Evolutionary conservation across 805 yeast genomes (phyloP).

Genomic region (Scheffersomyces spartinae): DNA sequence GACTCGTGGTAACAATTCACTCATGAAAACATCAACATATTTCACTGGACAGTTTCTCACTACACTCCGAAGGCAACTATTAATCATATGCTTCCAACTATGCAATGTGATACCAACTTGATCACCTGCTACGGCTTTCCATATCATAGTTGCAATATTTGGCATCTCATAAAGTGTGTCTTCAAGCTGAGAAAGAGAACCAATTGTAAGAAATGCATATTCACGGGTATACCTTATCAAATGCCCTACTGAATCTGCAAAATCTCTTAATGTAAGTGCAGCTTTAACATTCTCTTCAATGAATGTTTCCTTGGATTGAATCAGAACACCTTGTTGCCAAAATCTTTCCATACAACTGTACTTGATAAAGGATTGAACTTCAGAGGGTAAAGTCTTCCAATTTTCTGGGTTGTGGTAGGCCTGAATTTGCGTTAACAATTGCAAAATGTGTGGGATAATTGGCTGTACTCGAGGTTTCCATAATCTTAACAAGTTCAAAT

Average conservation of each 20-base stretch:
- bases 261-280: conserved; percentile 85
- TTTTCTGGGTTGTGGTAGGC: conserved; percentile 90
- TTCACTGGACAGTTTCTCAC: conserved; percentile 79
- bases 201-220: conserved; percentile 82
- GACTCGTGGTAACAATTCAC: conserved; percentile 66
- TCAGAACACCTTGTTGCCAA: conserved; percentile 97
- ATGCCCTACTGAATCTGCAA: conserved; percentile 97
- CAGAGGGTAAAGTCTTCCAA: conserved; percentile 79
- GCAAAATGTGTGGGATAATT: conserved; percentile 81
- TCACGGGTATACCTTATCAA: conserved; percentile 91
- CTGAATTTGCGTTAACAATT: conserved; percentile 79
- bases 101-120: conserved; percentile 82
- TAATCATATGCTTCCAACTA: conserved; percentile 95
- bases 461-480: conserved; percentile 95
- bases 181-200: conserved; percentile 82
- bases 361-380: conserved; percentile 85
- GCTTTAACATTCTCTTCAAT: conserved; percentile 92
- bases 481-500: conserved; percentile 51
- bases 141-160: conserved; percentile 58
- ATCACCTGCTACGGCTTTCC: conserved; percentile 83
- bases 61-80: conserved; percentile 76
- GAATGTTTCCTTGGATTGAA: conserved; percentile 87
- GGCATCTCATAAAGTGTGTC: conserved; percentile 84
- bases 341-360: conserved; percentile 86
- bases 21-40: conserved; percentile 57